These are phyloP conservation scores for Cercospora nicotianae DNA, from an alignment of 2,329 filamentous ascomycete genomes.

Conservation along the genomic window DNA sequence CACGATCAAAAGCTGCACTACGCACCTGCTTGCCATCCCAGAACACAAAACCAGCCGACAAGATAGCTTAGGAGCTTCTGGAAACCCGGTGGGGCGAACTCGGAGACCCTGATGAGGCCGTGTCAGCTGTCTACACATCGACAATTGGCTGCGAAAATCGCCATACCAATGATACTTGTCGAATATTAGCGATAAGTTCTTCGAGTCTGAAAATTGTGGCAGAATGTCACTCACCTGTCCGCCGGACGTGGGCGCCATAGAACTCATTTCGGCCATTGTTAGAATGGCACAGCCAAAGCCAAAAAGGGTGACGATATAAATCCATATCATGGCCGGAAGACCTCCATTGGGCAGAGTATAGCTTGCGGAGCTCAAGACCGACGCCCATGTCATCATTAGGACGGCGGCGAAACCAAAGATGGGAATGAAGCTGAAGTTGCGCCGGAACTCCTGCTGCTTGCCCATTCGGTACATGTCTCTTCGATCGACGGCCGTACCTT, in stretches of 20 bases:
- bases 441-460: constrained; percentile 25
- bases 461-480: constrained; percentile 29
- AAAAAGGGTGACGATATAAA: constrained; percentile 27
- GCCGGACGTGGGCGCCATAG: constrained; percentile 40
- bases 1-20: background rate
- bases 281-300: constrained; percentile 29
- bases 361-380: constrained; percentile 27
- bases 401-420: constrained; percentile 32
- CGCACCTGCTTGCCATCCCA: constrained; percentile 42
- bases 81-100: constrained; percentile 44
- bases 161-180: constrained; percentile 29
- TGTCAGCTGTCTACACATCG: background rate
- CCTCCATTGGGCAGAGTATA: constrained; percentile 33
- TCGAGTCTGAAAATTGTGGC: background rate
- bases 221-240: constrained; percentile 25
- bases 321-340: constrained; percentile 32
- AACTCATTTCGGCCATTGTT: constrained; percentile 31
- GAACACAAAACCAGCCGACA: constrained; percentile 44
- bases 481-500: constrained; percentile 23
- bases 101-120: constrained; percentile 35
- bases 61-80: constrained; percentile 48
- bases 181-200: background rate
- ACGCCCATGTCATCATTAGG: constrained; percentile 37
- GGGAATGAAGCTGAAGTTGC: constrained; percentile 30
- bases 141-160: background rate